These are phyloP conservation scores for Fusarium sp. DNA, from an alignment of 2,329 filamentous ascomycete species.

Conservation along the genomic window DNA sequence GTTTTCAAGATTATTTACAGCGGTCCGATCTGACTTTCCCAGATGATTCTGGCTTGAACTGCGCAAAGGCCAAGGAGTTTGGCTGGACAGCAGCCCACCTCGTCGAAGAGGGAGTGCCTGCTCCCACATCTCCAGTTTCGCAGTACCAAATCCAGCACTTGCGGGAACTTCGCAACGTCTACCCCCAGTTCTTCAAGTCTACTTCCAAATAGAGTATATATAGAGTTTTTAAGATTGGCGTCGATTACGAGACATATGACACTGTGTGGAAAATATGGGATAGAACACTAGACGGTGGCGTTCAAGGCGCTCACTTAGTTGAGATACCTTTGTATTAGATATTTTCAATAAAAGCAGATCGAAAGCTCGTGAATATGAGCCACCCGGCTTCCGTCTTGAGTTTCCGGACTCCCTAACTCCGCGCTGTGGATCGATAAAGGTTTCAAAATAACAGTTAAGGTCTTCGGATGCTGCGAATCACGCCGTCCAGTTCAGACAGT, in stretches of 20 bases:
- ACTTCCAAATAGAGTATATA: conserved; percentile 25
- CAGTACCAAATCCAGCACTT: conserved; percentile 81
- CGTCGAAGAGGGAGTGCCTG: conserved; percentile 77
- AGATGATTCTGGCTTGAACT: conserved; percentile 92
- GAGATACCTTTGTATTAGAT: conserved; percentile 29
- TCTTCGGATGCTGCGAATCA: conserved; percentile 69
- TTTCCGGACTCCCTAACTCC: conserved; percentile 32
- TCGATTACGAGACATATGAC: neutral
- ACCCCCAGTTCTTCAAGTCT: conserved; percentile 86
- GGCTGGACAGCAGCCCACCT: conserved; percentile 91
- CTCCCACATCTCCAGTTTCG: conserved; percentile 72
- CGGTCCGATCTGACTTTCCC: neutral
- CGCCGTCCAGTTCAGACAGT: conserved; percentile 67
- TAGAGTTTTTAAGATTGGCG: neutral
- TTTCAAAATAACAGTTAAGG: conserved; percentile 54
- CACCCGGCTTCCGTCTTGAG: neutral
- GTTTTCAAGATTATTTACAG: conserved; percentile 52
- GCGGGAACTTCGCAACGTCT: conserved; percentile 78
- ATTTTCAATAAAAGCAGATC: conserved; percentile 5
- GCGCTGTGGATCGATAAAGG: conserved; percentile 26
- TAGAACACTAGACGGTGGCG: conserved; percentile 26
- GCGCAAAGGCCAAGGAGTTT: conserved; percentile 76
- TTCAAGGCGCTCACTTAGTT: conserved; percentile 22
- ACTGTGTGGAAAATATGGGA: neutral
- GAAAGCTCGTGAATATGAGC: neutral